A percentile compares a stretch with the other conserved stretches of the same genome.
Conservation (phyloP, 2,329 filamentous ascomycete species). For the Pseudogymnoascus sp. region DNA sequence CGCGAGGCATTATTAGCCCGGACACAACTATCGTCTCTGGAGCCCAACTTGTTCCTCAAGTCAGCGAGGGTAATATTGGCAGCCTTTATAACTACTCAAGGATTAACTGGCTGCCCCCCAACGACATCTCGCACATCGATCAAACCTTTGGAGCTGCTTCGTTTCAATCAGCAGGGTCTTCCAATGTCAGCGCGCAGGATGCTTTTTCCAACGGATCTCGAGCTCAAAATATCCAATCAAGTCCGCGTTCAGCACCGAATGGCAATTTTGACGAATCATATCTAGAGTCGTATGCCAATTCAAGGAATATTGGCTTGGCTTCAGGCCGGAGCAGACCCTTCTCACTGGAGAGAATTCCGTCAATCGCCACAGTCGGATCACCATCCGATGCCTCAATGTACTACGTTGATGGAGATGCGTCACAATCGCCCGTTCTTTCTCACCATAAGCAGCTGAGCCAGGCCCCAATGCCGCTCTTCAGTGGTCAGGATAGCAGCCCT, state of each 20-base stretch:
- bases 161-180: background rate
- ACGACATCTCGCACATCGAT: background rate
- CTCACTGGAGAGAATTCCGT: background rate
- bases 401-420: background rate
- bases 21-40: slow-evolving; percentile 5
- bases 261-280: background rate
- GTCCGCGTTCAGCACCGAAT: background rate
- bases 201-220: background rate
- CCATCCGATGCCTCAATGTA: slow-evolving; percentile 8
- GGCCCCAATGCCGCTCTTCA: background rate
- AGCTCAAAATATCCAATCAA: background rate
- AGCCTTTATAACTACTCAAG: slow-evolving; percentile 12
- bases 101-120: slow-evolving; percentile 11
- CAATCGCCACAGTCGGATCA: background rate
- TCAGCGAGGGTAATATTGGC: slow-evolving; percentile 12
- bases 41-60: slow-evolving; percentile 11
- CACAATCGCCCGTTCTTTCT: background rate
- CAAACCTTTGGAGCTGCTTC: background rate
- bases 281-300: background rate
- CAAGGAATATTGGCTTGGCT: background rate
- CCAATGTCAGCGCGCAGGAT: background rate
- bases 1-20: slow-evolving; percentile 3
- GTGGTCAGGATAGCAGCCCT: background rate
- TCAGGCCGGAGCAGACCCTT: background rate
- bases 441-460: background rate